Percentiles rank a stretch among this genome's conserved stretches.
These are phyloP conservation scores for Ceratorhiza oryzae-sativae DNA, from an alignment of 1,284 basidiomycete genomes.

Conservation along the genomic window DNA sequence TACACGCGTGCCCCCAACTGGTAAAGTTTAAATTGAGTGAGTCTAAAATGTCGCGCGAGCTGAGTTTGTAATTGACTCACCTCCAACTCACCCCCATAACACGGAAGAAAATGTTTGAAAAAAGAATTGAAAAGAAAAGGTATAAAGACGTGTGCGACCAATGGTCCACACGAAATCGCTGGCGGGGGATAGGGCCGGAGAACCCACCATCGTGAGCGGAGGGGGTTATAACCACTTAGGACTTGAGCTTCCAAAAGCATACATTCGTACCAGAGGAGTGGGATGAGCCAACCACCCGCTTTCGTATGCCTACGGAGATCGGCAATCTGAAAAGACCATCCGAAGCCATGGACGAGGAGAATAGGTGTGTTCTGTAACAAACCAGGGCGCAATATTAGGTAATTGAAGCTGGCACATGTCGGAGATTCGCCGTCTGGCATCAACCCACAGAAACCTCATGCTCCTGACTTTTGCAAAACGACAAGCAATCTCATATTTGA, in stretches of 20 bases:
- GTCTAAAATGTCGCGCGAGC: slow-evolving; percentile 3
- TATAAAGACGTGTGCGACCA: slow-evolving; percentile 30
- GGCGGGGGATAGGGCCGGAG: slow-evolving; percentile 38
- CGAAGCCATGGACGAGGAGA: background rate
- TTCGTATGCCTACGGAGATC: slow-evolving; percentile 11
- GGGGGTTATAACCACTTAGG: background rate
- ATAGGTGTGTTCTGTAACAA: too few species aligned
- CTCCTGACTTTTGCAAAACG: background rate
- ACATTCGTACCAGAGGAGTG: too few species aligned
- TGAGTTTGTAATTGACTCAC: slow-evolving; percentile 19
- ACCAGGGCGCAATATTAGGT: slow-evolving; percentile 19
- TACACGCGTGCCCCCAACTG: slow-evolving; percentile 21
- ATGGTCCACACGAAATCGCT: slow-evolving; percentile 37
- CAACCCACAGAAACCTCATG: slow-evolving; percentile 15
- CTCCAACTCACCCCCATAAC: slow-evolving; percentile 10
- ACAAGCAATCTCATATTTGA: slow-evolving; percentile 19
- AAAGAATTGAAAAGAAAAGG: slow-evolving; percentile 15
- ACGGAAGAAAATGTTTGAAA: slow-evolving; percentile 7
- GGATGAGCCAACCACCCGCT: too few species aligned
- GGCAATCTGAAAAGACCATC: slow-evolving; percentile 3
- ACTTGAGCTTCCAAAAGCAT: too few species aligned
- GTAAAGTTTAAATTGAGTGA: slow-evolving; percentile 17
- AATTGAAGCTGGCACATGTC: slow-evolving; percentile 12
- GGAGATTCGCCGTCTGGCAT: slow-evolving; percentile 25
- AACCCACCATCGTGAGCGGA: background rate